Evolutionary conservation across 2,329 filamentous ascomycete species (phyloP).

Genomic region (Fusarium redolens): DNA sequence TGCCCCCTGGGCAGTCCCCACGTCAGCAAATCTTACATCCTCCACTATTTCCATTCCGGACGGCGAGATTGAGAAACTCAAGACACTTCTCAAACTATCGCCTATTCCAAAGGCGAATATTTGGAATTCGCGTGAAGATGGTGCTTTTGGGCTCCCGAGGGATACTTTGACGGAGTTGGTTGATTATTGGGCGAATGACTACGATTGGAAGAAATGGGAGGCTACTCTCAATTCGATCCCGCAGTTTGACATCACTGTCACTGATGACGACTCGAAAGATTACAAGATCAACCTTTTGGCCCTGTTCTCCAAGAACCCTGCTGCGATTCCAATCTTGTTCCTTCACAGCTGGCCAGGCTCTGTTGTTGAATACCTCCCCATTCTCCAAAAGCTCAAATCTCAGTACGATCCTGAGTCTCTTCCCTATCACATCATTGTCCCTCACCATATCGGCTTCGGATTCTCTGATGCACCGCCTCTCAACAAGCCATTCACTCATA

Average conservation of each 20-base stretch:
- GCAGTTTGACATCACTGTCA: constrained; percentile 22
- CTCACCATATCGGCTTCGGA: constrained; percentile 13
- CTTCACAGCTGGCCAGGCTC: constrained; percentile 37
- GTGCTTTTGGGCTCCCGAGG: not conserved
- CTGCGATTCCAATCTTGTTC: constrained; percentile 7
- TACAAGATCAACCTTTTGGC: constrained; percentile 28
- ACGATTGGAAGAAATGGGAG: constrained; percentile 34
- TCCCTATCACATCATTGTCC: constrained; percentile 18
- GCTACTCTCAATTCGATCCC: constrained; percentile 23
- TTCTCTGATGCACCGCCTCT: constrained; percentile 3
- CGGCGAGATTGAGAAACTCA: constrained; percentile 4
- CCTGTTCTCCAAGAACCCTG: constrained; percentile 7
- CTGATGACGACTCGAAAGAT: constrained; percentile 3
- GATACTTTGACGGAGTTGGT: not conserved
- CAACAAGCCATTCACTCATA: not conserved
- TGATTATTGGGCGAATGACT: constrained; percentile 1
- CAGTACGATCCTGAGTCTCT: not conserved
- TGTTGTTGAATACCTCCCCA: constrained; percentile 25
- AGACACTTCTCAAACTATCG: constrained; percentile 6
- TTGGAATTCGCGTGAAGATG: constrained; percentile 4
- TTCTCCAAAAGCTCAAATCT: constrained; percentile 12
- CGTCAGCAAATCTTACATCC: constrained; percentile 20
- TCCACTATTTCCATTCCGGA: constrained; percentile 9
- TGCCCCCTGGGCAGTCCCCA: not conserved
- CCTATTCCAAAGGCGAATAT: not conserved